Percentiles rank a stretch among this genome's conserved stretches.
Evolutionary conservation across 225 moss, liverwort and hornwort species (phyloP).

Genomic region (Lunularia cruciata): DNA sequence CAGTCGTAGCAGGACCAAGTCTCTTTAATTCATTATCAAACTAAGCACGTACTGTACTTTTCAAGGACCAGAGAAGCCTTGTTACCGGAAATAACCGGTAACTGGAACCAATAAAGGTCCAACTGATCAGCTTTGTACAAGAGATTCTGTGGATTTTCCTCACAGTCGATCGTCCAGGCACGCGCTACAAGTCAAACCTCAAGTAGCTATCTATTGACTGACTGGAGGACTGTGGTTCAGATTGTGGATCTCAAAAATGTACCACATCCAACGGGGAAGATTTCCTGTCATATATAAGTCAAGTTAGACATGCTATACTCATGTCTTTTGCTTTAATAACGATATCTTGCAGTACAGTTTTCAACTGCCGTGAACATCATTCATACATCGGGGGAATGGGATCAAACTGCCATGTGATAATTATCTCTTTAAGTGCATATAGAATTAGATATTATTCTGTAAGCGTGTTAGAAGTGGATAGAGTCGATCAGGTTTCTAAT

Average conservation of each 20-base stretch:
- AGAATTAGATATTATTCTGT: too few species aligned
- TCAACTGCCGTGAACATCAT: constrained; percentile 7
- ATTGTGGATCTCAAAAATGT: not conserved
- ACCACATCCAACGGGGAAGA: not conserved
- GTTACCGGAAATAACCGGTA: too few species aligned
- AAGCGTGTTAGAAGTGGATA: too few species aligned
- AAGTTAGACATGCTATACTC: constrained; percentile 1
- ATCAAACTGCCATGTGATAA: too few species aligned
- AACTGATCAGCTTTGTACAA: too few species aligned
- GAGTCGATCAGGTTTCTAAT: too few species aligned
- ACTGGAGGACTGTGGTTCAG: not conserved
- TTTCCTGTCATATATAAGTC: not conserved
- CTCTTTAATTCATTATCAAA: too few species aligned
- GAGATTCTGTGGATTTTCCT: not conserved
- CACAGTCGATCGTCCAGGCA: not conserved
- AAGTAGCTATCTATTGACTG: not conserved
- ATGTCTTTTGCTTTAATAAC: not conserved
- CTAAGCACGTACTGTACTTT: too few species aligned
- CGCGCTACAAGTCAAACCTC: not conserved
- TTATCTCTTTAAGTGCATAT: too few species aligned
- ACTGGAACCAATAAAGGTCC: too few species aligned
- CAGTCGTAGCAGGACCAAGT: too few species aligned
- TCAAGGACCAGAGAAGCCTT: too few species aligned
- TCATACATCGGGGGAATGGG: not conserved
- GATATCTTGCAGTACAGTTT: not conserved